These are phyloP conservation scores for Dicorynia guianensis DNA, from an alignment of 306 rosid genomes.

Conservation along the genomic window DNA sequence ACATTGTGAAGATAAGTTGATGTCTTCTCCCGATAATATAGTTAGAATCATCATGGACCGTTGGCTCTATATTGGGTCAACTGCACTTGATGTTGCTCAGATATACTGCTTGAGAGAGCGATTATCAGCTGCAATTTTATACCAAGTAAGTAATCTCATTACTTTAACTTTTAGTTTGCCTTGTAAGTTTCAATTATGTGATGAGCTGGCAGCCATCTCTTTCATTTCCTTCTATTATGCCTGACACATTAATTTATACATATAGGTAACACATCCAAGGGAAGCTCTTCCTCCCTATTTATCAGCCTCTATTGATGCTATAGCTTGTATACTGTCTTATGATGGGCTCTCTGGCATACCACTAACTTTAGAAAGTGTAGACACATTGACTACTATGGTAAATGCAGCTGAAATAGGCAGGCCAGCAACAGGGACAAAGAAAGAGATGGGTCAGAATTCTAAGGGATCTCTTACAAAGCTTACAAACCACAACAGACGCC, in stretches of 20 bases:
- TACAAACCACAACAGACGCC: not conserved
- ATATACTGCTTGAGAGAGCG: slow-evolving; percentile 92
- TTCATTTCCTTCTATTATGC: slow-evolving; percentile 2
- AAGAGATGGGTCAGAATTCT: not conserved
- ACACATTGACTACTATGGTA: slow-evolving; percentile 32
- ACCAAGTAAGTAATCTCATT: slow-evolving; percentile 58
- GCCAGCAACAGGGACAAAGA: not conserved
- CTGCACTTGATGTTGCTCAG: slow-evolving; percentile 94
- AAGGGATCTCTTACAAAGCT: slow-evolving; percentile 34
- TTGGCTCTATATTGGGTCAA: slow-evolving; percentile 73
- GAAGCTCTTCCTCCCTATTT: slow-evolving; percentile 72
- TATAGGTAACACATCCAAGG: slow-evolving; percentile 74
- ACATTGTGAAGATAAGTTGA: slow-evolving; percentile 55
- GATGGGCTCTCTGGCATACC: slow-evolving; percentile 71
- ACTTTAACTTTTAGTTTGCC: not conserved
- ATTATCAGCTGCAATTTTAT: slow-evolving; percentile 71
- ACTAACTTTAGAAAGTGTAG: slow-evolving; percentile 23
- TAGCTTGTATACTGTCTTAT: slow-evolving; percentile 65
- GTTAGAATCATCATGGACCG: slow-evolving; percentile 81
- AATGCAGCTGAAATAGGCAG: slow-evolving; percentile 20
- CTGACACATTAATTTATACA: slow-evolving; percentile 33
- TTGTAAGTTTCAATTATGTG: slow-evolving; percentile 20
- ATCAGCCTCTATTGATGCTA: slow-evolving; percentile 59
- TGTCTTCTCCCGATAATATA: slow-evolving; percentile 78
- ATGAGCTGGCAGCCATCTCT: slow-evolving; percentile 6